Conservation (phyloP, 352 stramenopile species). For the Globisporangium megalacanthum region DNA sequence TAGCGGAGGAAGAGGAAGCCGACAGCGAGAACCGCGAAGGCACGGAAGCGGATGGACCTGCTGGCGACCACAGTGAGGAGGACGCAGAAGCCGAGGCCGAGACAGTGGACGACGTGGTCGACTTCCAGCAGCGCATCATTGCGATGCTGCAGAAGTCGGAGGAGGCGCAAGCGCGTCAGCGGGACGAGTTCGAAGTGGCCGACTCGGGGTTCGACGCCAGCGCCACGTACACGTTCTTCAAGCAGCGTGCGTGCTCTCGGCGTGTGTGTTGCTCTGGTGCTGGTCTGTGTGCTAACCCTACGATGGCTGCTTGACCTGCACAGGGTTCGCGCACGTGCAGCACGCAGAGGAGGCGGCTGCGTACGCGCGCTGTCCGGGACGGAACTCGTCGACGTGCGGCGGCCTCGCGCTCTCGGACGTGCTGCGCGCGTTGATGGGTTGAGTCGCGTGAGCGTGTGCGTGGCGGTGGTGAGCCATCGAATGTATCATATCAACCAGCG, state of each 20-base stretch:
- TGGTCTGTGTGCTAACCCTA: neutral
- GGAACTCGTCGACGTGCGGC: neutral
- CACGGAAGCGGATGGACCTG: neutral
- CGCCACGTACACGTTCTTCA: slow-evolving; percentile 63
- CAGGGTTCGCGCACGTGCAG: slow-evolving; percentile 23
- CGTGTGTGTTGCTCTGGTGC: neutral
- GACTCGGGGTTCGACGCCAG: slow-evolving; percentile 51
- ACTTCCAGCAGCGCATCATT: slow-evolving; percentile 50
- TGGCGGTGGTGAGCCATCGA: neutral
- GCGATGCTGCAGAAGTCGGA: slow-evolving; percentile 50
- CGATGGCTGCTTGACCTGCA: neutral
- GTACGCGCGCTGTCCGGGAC: slow-evolving; percentile 19
- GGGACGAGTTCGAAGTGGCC: slow-evolving; percentile 40
- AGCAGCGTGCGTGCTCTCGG: slow-evolving; percentile 33
- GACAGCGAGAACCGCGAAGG: neutral
- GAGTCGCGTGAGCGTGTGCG: neutral
- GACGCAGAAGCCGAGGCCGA: neutral
- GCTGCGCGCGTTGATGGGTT: slow-evolving; percentile 3
- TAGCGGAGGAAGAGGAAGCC: slow-evolving; percentile 24
- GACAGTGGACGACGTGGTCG: slow-evolving; percentile 17
- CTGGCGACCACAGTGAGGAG: slow-evolving; percentile 6
- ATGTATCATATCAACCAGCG: slow-evolving; percentile 2
- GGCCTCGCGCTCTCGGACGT: slow-evolving; percentile 3
- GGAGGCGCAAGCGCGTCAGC: slow-evolving; percentile 32
- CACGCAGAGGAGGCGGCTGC: slow-evolving; percentile 12